Evolutionary conservation across 352 stramenopile species (phyloP).

Genomic region (Globisporangium canariense): DNA sequence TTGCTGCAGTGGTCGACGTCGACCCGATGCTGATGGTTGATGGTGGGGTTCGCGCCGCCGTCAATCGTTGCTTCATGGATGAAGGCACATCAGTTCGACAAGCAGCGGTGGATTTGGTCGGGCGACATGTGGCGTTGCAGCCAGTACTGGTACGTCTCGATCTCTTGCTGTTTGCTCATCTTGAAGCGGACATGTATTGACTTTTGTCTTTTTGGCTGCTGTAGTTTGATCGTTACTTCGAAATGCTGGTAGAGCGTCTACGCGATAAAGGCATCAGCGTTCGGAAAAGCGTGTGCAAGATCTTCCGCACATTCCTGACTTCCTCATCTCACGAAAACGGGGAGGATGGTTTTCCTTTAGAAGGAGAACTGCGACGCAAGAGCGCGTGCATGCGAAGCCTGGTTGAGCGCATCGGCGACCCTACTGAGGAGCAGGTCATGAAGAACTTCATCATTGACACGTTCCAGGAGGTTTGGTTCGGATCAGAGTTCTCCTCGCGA

Average conservation of each 20-base stretch:
- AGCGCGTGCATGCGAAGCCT: constrained; percentile 71
- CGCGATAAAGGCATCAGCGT: constrained; percentile 85
- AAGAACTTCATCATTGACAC: constrained; percentile 87
- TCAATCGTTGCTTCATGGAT: constrained; percentile 70
- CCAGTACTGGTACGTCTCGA: constrained; percentile 55
- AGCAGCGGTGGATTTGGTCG: constrained; percentile 82
- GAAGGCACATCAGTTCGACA: constrained; percentile 78
- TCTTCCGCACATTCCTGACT: constrained; percentile 57
- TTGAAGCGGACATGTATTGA: background rate
- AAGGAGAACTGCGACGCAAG: constrained; percentile 42
- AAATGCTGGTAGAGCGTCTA: constrained; percentile 63
- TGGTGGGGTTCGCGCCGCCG: constrained; percentile 42
- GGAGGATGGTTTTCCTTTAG: constrained; percentile 11
- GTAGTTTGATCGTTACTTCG: constrained; percentile 83
- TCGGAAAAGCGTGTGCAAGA: constrained; percentile 82
- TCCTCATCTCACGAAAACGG: constrained; percentile 8
- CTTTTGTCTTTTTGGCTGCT: background rate
- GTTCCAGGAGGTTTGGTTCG: constrained; percentile 87
- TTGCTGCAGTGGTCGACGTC: constrained; percentile 75
- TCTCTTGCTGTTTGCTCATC: background rate
- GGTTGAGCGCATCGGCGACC: constrained; percentile 73
- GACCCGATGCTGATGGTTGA: constrained; percentile 85
- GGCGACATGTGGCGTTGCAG: constrained; percentile 74
- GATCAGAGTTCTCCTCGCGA: constrained; percentile 42
- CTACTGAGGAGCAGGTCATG: constrained; percentile 62